These are phyloP conservation scores for Colletotrichum cuscutae DNA, from an alignment of 2,329 filamentous ascomycete genomes.

Conservation along the genomic window DNA sequence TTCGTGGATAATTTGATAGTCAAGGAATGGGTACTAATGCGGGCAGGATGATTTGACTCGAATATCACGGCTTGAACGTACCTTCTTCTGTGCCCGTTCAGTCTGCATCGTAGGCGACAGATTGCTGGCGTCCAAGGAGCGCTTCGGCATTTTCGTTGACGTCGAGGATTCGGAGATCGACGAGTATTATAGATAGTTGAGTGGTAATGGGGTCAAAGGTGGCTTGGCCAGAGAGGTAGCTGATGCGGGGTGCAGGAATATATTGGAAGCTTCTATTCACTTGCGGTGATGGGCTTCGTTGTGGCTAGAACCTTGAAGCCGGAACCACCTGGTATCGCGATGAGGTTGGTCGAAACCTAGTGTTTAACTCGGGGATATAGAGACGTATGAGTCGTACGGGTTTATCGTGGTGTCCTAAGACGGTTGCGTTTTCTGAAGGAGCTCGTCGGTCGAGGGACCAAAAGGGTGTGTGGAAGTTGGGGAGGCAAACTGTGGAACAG, in stretches of 20 bases:
- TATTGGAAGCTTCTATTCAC: background rate
- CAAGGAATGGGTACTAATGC: background rate
- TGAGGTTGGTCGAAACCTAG: background rate
- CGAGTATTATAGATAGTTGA: conserved; percentile 14
- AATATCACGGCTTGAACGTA: conserved; percentile 27
- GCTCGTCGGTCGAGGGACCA: conserved; percentile 6
- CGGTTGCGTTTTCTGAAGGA: background rate
- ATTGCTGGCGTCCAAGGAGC: conserved; percentile 45
- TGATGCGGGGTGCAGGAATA: background rate
- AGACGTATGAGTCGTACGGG: background rate
- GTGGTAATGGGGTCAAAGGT: background rate
- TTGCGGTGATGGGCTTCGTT: conserved; percentile 18
- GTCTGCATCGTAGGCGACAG: conserved; percentile 42
- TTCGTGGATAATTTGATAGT: background rate
- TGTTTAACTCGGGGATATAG: background rate
- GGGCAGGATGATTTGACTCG: background rate
- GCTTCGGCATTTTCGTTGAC: conserved; percentile 49
- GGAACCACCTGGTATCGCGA: conserved; percentile 2
- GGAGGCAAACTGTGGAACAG: conserved; percentile 3
- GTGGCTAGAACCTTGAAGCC: conserved; percentile 31
- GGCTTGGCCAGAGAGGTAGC: background rate
- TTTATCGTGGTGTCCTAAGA: background rate
- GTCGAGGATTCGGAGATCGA: conserved; percentile 16
- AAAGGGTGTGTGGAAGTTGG: background rate
- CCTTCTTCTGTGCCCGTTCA: conserved; percentile 43